A percentile compares a stretch with the other conserved stretches of the same genome.
Evolutionary conservation across 441 rosid species (phyloP).

Genomic region (Erodium moschatum): DNA sequence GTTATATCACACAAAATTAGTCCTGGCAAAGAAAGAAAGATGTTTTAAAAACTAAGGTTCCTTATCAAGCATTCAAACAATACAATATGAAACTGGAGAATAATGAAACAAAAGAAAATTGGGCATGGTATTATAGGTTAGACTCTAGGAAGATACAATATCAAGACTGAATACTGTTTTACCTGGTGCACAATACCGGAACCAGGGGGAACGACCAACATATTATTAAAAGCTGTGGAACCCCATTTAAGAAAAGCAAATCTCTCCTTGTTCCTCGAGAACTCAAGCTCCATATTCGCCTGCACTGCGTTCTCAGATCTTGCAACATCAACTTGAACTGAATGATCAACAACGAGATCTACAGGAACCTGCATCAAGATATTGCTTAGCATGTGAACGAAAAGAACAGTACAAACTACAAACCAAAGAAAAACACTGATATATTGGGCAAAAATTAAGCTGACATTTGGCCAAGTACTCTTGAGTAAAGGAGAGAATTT

Average conservation of each 20-base stretch:
- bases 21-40: neutral
- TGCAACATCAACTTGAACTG: conserved; percentile 95
- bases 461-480: neutral
- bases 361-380: conserved; percentile 73
- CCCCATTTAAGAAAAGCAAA: conserved; percentile 99
- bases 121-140: neutral
- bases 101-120: neutral
- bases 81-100: neutral
- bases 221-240: conserved; percentile 76
- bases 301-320: conserved; percentile 31
- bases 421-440: too few relatives aligned
- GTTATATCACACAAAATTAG: conserved; percentile 15
- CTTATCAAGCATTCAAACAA: neutral
- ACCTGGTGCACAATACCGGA: conserved; percentile 74
- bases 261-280: conserved; percentile 92
- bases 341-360: conserved; percentile 94
- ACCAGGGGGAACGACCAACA: conserved; percentile 61
- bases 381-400: conserved; percentile 13
- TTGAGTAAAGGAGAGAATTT: neutral
- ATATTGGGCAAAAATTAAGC: neutral
- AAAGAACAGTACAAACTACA: neutral
- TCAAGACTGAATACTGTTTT: conserved; percentile 11
- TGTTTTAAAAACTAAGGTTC: neutral
- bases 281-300: conserved; percentile 90
- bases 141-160: neutral